A percentile compares a stretch with the other conserved stretches of the same genome.
phyloP scores from a whole-genome alignment of 2,329 filamentous ascomycete genomes.

The Monilinia vaccinii-corymbosi region DNA sequence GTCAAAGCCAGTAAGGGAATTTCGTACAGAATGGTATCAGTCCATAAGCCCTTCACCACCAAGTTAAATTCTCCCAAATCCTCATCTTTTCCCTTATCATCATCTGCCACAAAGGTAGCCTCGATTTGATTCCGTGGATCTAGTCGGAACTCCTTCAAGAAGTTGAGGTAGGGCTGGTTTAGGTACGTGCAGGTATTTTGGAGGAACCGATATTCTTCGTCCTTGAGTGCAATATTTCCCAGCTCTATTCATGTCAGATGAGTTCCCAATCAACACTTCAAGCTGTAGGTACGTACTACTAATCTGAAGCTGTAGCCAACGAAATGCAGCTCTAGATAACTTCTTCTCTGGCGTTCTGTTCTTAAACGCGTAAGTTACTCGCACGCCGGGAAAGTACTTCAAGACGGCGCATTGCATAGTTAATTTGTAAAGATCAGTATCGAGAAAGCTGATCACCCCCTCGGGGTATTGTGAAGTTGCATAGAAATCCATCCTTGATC shows the following conservation, averaged over 20 bases:
- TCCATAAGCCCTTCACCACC: slow-evolving; percentile 73
- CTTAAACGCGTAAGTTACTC: slow-evolving; percentile 87
- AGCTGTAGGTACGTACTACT: slow-evolving; percentile 45
- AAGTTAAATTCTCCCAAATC: slow-evolving; percentile 70
- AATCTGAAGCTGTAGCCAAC: slow-evolving; percentile 79
- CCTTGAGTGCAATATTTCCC: slow-evolving; percentile 67
- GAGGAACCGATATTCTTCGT: slow-evolving; percentile 74
- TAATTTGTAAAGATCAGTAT: slow-evolving; percentile 78
- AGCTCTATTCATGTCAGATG: slow-evolving; percentile 50
- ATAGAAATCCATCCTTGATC: slow-evolving; percentile 60
- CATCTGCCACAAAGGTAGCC: slow-evolving; percentile 43
- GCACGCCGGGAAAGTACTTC: slow-evolving; percentile 76
- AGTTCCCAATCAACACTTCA: neutral
- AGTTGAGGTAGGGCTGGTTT: slow-evolving; percentile 66
- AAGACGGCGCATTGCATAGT: slow-evolving; percentile 98
- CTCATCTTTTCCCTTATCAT: slow-evolving; percentile 52
- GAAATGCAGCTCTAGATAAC: slow-evolving; percentile 71
- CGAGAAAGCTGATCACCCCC: slow-evolving; percentile 73
- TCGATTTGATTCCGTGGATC: slow-evolving; percentile 72
- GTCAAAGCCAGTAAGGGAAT: slow-evolving; percentile 87
- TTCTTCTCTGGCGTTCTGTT: slow-evolving; percentile 94
- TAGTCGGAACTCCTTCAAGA: slow-evolving; percentile 72
- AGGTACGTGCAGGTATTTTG: slow-evolving; percentile 74
- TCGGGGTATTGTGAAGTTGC: slow-evolving; percentile 59
- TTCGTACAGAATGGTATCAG: slow-evolving; percentile 95